Conservation (phyloP, 1,139 yeast species). For the Blastobotrys apis region DNA sequence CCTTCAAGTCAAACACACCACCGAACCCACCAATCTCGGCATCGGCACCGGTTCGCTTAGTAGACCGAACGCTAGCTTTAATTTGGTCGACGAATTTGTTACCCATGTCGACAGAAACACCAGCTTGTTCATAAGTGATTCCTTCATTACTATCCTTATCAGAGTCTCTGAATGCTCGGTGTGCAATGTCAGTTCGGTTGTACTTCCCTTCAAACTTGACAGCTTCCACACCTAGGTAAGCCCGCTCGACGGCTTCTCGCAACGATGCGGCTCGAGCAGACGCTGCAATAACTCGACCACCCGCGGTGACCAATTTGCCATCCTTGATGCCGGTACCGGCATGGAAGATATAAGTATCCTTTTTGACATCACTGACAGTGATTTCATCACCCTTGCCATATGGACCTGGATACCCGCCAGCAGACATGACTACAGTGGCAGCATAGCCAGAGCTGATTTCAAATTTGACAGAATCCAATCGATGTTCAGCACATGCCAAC, state of each 20-base stretch:
- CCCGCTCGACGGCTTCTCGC: conserved; percentile 75
- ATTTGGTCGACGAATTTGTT: conserved; percentile 84
- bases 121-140: conserved; percentile 85
- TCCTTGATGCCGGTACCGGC: conserved; percentile 74
- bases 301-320: conserved; percentile 71
- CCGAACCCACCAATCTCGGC: conserved; percentile 99
- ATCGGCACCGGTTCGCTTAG: conserved; percentile 94
- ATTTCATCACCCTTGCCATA: conserved; percentile 87
- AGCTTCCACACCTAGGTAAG: conserved; percentile 77
- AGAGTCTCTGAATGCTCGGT: conserved; percentile 76
- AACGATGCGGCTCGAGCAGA: conserved; percentile 78
- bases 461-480: conserved; percentile 80
- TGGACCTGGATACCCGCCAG: conserved; percentile 92
- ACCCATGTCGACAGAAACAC: conserved; percentile 96
- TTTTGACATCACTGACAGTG: conserved; percentile 44
- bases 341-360: conserved; percentile 76
- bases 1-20: conserved; percentile 85
- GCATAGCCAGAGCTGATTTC: conserved; percentile 56
- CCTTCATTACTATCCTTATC: conserved; percentile 20
- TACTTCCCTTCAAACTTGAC: conserved; percentile 72
- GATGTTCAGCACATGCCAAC: conserved; percentile 91
- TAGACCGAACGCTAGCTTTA: conserved; percentile 87
- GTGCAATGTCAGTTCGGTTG: conserved; percentile 91
- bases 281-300: conserved; percentile 96
- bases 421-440: conserved; percentile 92